Percentiles rank a stretch among this genome's conserved stretches.
Evolutionary conservation across 352 stramenopile species (phyloP).

Genomic region (Synura sp.): DNA sequence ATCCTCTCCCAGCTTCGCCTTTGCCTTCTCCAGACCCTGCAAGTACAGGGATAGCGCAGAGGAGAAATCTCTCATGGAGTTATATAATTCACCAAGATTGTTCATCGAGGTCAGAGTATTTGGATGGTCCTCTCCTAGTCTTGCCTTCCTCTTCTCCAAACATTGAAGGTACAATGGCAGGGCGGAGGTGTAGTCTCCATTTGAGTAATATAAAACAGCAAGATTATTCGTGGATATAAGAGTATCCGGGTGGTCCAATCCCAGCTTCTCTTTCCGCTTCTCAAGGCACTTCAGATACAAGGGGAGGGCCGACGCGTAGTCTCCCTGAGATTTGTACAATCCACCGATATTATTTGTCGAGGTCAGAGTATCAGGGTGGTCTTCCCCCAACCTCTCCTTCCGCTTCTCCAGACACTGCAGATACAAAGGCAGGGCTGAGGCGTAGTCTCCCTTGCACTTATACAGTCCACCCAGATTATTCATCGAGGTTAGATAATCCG

Average conservation of each 20-base stretch:
- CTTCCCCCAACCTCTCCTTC: too few species aligned
- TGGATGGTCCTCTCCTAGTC: background rate
- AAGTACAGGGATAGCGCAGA: background rate
- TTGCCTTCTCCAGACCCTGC: background rate
- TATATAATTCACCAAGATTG: background rate
- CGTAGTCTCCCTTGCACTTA: background rate
- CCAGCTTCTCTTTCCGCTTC: background rate
- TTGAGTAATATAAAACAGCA: background rate
- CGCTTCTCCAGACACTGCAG: too few species aligned
- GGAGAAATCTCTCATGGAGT: background rate
- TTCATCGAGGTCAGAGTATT: background rate
- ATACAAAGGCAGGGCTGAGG: background rate
- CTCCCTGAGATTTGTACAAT: background rate
- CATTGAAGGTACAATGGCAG: background rate
- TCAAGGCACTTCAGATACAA: background rate
- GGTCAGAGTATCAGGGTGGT: background rate
- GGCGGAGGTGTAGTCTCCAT: background rate
- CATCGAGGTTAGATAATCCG: background rate
- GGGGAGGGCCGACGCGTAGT: background rate
- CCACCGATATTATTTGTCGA: background rate
- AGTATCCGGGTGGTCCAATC: background rate
- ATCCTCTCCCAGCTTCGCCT: background rate
- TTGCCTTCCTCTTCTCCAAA: background rate
- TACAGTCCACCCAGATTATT: slow-evolving; percentile 14
- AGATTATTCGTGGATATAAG: slow-evolving; percentile 5